A percentile compares a stretch with the other conserved stretches of the same genome.
Conservation (phyloP, 805 yeast genomes). For the Lipomyces yamadae region DNA sequence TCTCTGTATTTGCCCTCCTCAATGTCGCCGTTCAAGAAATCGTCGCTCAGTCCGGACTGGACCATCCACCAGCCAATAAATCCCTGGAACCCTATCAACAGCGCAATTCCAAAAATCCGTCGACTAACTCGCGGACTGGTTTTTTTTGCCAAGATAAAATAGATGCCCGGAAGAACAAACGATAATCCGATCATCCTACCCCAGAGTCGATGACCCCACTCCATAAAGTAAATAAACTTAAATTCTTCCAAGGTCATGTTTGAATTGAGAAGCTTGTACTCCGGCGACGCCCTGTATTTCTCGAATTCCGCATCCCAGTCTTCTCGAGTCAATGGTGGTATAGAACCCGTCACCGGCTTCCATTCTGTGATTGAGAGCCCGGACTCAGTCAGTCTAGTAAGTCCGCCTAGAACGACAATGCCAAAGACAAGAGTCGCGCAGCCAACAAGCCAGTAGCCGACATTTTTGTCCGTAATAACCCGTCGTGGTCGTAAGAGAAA, state of each 20-base stretch:
- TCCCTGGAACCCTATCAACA: constrained; percentile 88
- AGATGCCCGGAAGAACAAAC: constrained; percentile 82
- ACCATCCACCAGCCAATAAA: constrained; percentile 99
- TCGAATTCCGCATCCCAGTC: constrained; percentile 88
- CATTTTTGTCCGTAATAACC: constrained; percentile 43
- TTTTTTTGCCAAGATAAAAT: constrained; percentile 69
- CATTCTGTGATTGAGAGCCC: constrained; percentile 97
- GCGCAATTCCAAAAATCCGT: constrained; percentile 73
- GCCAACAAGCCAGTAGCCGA: constrained; percentile 88
- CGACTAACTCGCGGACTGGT: constrained; percentile 70
- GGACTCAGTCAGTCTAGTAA: constrained; percentile 92
- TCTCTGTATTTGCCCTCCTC: constrained; percentile 48
- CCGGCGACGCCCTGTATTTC: constrained; percentile 86
- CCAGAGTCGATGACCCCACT: constrained; percentile 93
- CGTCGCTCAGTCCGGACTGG: constrained; percentile 85
- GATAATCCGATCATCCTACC: constrained; percentile 89
- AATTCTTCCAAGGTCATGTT: constrained; percentile 89
- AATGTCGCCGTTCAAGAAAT: constrained; percentile 73
- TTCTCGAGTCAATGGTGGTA: constrained; percentile 80
- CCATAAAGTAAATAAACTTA: constrained; percentile 94
- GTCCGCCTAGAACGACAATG: constrained; percentile 94
- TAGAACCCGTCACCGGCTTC: constrained; percentile 95
- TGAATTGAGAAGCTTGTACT: constrained; percentile 84
- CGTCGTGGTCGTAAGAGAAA: constrained; percentile 5
- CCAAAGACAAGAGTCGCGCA: constrained; percentile 90